Conservation (phyloP, 352 stramenopile genomes). For the Phytophthora pini region DNA sequence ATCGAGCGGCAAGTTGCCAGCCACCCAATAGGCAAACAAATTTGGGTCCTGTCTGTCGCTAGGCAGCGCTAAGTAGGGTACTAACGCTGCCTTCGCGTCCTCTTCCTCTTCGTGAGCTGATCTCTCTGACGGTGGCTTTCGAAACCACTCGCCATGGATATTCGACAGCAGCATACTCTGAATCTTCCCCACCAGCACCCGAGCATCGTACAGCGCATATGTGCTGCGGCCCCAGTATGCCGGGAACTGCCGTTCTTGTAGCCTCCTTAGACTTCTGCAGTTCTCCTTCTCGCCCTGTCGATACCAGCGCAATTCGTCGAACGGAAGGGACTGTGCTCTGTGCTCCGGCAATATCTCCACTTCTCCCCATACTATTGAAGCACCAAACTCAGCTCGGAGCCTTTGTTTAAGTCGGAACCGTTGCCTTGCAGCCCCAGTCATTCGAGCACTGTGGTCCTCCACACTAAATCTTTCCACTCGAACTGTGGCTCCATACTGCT, state of each 20-base stretch:
- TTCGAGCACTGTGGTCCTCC: constrained; percentile 39
- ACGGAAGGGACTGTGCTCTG: constrained; percentile 49
- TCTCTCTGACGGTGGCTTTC: constrained; percentile 30
- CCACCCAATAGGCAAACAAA: constrained; percentile 83
- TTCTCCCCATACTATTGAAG: constrained; percentile 33
- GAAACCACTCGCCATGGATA: constrained; percentile 79
- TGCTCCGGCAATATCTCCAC: constrained; percentile 74
- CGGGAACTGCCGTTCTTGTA: constrained; percentile 38
- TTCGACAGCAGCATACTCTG: constrained; percentile 74
- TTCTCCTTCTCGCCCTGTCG: constrained; percentile 8
- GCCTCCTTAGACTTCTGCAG: constrained; percentile 17
- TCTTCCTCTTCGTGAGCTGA: constrained; percentile 11
- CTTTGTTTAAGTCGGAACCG: constrained; percentile 59
- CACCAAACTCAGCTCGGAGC: constrained; percentile 19
- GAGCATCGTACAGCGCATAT: constrained; percentile 70
- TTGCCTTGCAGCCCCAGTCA: constrained; percentile 74
- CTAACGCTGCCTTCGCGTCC: constrained; percentile 28
- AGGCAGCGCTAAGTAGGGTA: constrained; percentile 41
- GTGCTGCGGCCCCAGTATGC: constrained; percentile 57
- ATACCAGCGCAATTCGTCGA: constrained; percentile 30
- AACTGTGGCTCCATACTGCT: constrained; percentile 70
- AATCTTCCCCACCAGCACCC: constrained; percentile 63
- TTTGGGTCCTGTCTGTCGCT: constrained; percentile 66
- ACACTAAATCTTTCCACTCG: constrained; percentile 73
- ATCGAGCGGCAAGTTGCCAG: constrained; percentile 70